Evolutionary conservation across 441 rosid species (phyloP), one percentile per base, ranked within the genome.

Genomic region (Croton setiger): DNA sequence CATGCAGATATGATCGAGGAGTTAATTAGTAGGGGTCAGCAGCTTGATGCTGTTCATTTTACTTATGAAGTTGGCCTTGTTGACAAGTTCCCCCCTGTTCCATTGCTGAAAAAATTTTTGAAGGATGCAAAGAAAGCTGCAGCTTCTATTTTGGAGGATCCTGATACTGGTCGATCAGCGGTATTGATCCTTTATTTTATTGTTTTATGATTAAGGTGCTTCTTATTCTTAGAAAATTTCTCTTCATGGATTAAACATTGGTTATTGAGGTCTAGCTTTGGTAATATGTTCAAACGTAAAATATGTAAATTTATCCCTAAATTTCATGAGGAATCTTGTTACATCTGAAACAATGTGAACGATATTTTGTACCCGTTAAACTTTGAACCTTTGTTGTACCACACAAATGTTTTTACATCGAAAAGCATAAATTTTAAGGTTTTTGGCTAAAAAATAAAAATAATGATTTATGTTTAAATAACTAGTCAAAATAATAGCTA

Each of bases 31-130:
- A 84, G 86, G 81, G 97, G 97, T 68, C 97, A 94, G 73, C 97
- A 88, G 85, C 96, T 92, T 69, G 99, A 92, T 82, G 99, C 99
- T 11, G 94, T 94, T 75, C 99, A 92, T 86, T 94, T 94, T 49
- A 83, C 94, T 33, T 90, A 84, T 80, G 99, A 92, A 79, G 96
- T 88, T 74, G 96, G 97, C 15, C 96, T 94, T 56, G 91, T 86
- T 57, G 80, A 82, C 78, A 88, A 77, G 77, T 90, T 92, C 75
- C 99, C 94, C 37, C 88, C 99, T 52, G 94, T 87, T 71, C 98
- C 98, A 63, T 74, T 94, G 58, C 88, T 92, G 56, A 94, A 86
- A 82, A 81, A 94, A 39, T 94, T 84, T 78, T 79, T 94, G 66
- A 88, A 86, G 78, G 98, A 94, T 57, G 93, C 99, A 33, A 92